phyloP scores from a whole-genome alignment of 2,329 filamentous ascomycete species.

The Cladosporium sp. region DNA sequence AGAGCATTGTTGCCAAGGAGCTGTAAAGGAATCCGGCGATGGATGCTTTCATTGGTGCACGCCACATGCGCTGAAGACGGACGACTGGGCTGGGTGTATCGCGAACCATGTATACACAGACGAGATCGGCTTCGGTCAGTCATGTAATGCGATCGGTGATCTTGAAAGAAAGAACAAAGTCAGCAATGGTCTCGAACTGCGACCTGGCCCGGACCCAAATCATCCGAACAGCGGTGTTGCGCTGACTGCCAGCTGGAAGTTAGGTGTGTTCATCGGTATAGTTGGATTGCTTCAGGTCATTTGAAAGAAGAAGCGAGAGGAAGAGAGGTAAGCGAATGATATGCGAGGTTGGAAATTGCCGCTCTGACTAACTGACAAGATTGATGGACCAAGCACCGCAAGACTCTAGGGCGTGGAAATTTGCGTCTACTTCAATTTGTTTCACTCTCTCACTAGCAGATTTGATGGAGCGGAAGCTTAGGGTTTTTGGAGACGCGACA shows the following conservation, averaged over 20 bases:
- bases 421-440: too few species aligned
- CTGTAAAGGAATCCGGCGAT: not conserved
- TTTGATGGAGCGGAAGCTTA: too few species aligned
- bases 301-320: constrained; percentile 61
- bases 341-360: too few species aligned
- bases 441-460: too few species aligned
- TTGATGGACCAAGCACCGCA: too few species aligned
- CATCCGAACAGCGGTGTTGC: not conserved
- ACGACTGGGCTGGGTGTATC: constrained; percentile 2
- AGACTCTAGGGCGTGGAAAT: too few species aligned
- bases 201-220: constrained; percentile 1
- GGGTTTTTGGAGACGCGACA: too few species aligned
- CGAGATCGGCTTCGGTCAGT: not conserved
- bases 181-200: not conserved
- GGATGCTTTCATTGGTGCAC: constrained; percentile 1
- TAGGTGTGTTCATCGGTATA: not conserved
- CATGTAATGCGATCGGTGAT: not conserved
- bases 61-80: not conserved
- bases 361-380: too few species aligned
- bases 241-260: not conserved
- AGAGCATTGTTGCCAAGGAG: constrained; percentile 3
- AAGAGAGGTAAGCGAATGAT: too few species aligned
- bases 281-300: not conserved
- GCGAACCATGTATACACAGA: constrained; percentile 1
- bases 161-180: not conserved